phyloP scores from a whole-genome alignment of 1,284 basidiomycete species.

The Papiliotrema fonsecae region DNA sequence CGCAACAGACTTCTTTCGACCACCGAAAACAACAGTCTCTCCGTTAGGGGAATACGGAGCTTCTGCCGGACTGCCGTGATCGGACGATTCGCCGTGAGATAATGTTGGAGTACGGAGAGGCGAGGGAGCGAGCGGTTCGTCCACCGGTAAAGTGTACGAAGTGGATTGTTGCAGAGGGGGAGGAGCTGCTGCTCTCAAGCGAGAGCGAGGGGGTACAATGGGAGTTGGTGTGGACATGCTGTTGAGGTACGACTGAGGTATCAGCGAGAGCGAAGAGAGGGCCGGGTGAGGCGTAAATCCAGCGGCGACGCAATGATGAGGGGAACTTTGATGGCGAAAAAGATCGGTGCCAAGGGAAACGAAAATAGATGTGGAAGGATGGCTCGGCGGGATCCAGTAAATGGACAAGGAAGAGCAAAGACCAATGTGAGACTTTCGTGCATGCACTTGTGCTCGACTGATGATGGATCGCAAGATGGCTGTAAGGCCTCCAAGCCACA shows the following conservation, averaged over 20 bases:
- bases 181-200: not conserved
- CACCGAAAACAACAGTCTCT: not conserved
- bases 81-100: not conserved
- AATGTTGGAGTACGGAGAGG: not conserved
- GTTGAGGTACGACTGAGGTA: not conserved
- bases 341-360: too few relatives aligned
- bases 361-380: too few relatives aligned
- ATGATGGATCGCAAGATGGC: too few relatives aligned
- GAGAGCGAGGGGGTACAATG: conserved; percentile 1
- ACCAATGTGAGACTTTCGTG: too few relatives aligned
- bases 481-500: too few relatives aligned
- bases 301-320: not conserved
- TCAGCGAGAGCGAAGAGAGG: not conserved
- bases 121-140: not conserved
- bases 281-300: too few relatives aligned
- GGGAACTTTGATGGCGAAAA: too few relatives aligned
- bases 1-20: not conserved
- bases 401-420: too few relatives aligned
- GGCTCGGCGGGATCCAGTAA: too few relatives aligned
- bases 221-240: not conserved
- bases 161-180: not conserved
- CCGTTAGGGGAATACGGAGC: not conserved
- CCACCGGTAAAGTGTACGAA: not conserved
- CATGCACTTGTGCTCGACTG: too few relatives aligned
- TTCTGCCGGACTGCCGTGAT: not conserved